phyloP scores from a whole-genome alignment of 83 land plant species.

The Thuja plicata region DNA sequence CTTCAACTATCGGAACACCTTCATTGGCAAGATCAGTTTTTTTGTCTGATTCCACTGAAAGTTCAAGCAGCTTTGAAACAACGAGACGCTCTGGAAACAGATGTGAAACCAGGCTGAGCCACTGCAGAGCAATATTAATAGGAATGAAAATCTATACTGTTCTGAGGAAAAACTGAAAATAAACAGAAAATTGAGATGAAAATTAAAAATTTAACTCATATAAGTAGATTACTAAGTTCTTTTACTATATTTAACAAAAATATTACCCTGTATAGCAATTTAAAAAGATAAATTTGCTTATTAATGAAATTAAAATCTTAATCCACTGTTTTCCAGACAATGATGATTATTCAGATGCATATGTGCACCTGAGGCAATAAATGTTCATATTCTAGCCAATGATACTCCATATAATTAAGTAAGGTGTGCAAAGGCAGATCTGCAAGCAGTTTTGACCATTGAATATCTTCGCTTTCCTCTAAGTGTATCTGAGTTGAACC shows the following conservation, averaged over 20 bases:
- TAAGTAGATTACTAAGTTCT: neutral
- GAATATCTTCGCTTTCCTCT: conserved; percentile 2
- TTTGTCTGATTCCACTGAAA: conserved; percentile 17
- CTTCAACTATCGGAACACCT: conserved; percentile 32
- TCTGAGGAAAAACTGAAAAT: neutral
- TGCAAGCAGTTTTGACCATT: conserved; percentile 16
- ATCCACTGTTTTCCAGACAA: neutral
- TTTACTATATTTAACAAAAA: neutral
- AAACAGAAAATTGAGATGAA: neutral
- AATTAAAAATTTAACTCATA: neutral
- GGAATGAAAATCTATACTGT: neutral
- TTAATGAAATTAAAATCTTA: neutral
- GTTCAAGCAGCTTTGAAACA: conserved; percentile 29
- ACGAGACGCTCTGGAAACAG: conserved; percentile 37
- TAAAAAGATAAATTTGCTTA: neutral
- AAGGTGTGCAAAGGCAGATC: neutral
- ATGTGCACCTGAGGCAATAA: conserved; percentile 15
- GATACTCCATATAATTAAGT: conserved; percentile 10
- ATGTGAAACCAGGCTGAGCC: conserved; percentile 40
- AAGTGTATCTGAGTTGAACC: neutral
- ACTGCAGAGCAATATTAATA: conserved; percentile 26
- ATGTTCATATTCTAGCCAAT: conserved; percentile 12
- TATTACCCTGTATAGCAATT: neutral
- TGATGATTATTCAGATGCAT: neutral
- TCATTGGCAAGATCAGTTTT: conserved; percentile 5